Evolutionary conservation across 2,329 filamentous ascomycete genomes (phyloP).

Genomic region (Curvularia sp.): DNA sequence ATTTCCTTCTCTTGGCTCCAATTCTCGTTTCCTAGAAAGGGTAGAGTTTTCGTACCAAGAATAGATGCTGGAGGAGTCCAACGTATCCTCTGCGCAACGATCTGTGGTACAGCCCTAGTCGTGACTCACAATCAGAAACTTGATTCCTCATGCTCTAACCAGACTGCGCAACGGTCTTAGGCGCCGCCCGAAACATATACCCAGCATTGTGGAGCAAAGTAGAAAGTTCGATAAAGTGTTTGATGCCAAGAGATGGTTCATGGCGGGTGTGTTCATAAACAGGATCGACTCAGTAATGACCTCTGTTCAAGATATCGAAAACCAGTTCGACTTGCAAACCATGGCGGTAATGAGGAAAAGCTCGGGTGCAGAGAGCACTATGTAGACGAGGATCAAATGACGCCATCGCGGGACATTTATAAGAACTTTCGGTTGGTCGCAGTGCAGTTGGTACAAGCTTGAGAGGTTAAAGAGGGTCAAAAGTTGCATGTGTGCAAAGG

Average conservation of each 20-base stretch:
- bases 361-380: constrained; percentile 7
- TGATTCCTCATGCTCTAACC: constrained; percentile 25
- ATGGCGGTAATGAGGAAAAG: constrained; percentile 16
- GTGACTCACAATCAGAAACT: constrained; percentile 29
- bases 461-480: constrained; percentile 12
- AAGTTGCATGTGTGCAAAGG: constrained; percentile 13
- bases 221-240: constrained; percentile 16
- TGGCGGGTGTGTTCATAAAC: constrained; percentile 1
- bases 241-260: constrained; percentile 10
- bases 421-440: constrained; percentile 10
- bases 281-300: constrained; percentile 23
- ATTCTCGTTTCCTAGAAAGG: not conserved
- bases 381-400: constrained; percentile 1
- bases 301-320: constrained; percentile 26
- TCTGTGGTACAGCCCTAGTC: constrained; percentile 32
- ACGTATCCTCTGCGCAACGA: constrained; percentile 9
- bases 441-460: constrained; percentile 19
- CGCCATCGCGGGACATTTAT: constrained; percentile 1
- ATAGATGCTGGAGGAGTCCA: constrained; percentile 26
- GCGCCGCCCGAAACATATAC: constrained; percentile 1
- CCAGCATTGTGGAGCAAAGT: constrained; percentile 14
- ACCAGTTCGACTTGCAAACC: constrained; percentile 25
- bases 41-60: constrained; percentile 35
- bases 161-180: not conserved
- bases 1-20: not conserved